Evolutionary conservation across 192 early-diverging fungal genomes (phyloP).

Genomic region (Spinellus fusiger): DNA sequence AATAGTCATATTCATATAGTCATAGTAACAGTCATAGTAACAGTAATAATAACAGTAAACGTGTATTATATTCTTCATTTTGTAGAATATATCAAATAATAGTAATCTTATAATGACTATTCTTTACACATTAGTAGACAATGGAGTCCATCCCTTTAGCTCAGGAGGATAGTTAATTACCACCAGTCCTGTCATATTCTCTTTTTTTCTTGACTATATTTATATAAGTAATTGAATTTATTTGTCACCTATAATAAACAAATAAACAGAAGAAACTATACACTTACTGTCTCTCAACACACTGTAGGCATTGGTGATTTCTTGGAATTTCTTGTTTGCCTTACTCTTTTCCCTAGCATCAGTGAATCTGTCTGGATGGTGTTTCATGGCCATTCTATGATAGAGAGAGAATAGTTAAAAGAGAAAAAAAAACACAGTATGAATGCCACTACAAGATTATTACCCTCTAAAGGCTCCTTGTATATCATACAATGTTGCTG

Average conservation of each 20-base stretch:
- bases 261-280: neutral
- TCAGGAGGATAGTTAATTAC: neutral
- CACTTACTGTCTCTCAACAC: slow-evolving; percentile 44
- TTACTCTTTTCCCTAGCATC: slow-evolving; percentile 38
- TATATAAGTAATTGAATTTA: no score
- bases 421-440: neutral
- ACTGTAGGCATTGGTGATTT: slow-evolving; percentile 44
- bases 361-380: slow-evolving; percentile 42
- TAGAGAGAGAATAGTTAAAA: neutral
- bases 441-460: neutral
- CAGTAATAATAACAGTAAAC: no score
- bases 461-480: slow-evolving; percentile 47
- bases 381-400: slow-evolving; percentile 28
- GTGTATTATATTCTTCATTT: no score
- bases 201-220: no score
- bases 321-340: slow-evolving; percentile 47
- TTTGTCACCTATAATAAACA: no score
- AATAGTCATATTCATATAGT: no score
- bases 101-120: no score
- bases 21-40: no score
- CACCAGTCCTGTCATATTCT: neutral
- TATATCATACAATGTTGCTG: slow-evolving; percentile 37
- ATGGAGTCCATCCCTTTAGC: no score
- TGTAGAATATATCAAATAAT: no score
- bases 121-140: no score